phyloP scores from a whole-genome alignment of 495 filamentous ascomycete species.

The Collariella sp. region DNA sequence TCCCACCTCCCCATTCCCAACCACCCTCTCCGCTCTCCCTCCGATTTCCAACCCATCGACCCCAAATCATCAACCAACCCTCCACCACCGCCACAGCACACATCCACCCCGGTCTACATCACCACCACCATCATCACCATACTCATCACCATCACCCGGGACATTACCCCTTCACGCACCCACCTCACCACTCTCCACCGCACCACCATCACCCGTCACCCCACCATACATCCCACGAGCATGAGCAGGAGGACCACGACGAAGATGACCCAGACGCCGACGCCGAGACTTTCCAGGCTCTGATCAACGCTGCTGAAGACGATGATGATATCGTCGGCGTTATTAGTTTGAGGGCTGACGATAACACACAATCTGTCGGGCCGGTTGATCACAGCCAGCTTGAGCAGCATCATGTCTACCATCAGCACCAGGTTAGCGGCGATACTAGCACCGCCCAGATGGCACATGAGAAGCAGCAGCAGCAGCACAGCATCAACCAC shows the following conservation, averaged over 20 bases:
- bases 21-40: slow-evolving; percentile 14
- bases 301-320: slow-evolving; percentile 30
- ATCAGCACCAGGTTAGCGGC: no score
- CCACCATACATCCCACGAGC: slow-evolving; percentile 14
- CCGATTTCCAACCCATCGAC: slow-evolving; percentile 40
- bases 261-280: slow-evolving; percentile 27
- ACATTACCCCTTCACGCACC: slow-evolving; percentile 17
- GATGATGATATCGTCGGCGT: slow-evolving; percentile 1
- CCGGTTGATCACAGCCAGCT: no score
- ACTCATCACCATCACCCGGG: slow-evolving; percentile 17
- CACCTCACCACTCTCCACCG: slow-evolving; percentile 8
- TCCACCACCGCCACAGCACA: slow-evolving; percentile 14
- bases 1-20: slow-evolving; percentile 9
- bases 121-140: slow-evolving; percentile 13
- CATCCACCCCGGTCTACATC: slow-evolving; percentile 10
- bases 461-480: neutral
- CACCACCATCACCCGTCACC: slow-evolving; percentile 10
- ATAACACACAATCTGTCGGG: no score
- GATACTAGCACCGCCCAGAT: no score
- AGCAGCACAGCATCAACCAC: neutral
- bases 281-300: slow-evolving; percentile 36
- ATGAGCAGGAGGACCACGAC: slow-evolving; percentile 18
- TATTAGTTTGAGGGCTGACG: no score
- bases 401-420: no score
- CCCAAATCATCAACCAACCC: slow-evolving; percentile 42